Conservation (phyloP, 1,284 basidiomycete genomes). For the Kalmanozyma brasiliensis region DNA sequence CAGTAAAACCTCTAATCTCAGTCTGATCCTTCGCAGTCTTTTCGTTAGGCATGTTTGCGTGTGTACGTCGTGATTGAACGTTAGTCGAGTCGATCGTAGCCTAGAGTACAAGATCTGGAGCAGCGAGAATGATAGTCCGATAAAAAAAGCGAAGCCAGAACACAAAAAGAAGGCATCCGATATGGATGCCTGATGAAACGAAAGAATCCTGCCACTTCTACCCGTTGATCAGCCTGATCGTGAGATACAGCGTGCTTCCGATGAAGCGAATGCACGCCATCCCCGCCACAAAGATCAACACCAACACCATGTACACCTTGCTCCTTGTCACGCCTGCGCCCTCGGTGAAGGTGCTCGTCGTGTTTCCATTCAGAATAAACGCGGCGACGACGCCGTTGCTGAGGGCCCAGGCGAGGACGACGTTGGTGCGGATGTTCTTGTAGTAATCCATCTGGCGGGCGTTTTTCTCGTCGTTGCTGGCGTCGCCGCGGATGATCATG, state of each 20-base stretch:
- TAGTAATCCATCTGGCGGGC: conserved; percentile 68
- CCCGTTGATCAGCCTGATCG: conserved; percentile 55
- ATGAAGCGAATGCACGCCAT: conserved; percentile 63
- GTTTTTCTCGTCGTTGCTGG: conserved; percentile 61
- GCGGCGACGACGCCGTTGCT: conserved; percentile 73
- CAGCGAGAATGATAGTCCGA: background rate
- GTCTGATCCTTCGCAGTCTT: background rate
- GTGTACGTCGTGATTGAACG: too few relatives aligned
- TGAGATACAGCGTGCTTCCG: conserved; percentile 57
- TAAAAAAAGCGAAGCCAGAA: background rate
- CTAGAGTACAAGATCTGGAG: background rate
- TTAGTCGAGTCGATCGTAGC: background rate
- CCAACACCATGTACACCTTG: conserved; percentile 64
- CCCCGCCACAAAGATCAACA: conserved; percentile 63
- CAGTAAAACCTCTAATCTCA: too few relatives aligned
- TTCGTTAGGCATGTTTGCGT: too few relatives aligned
- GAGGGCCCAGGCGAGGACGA: conserved; percentile 84
- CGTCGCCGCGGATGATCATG: conserved; percentile 67
- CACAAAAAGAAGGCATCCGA: background rate
- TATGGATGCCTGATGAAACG: too few relatives aligned
- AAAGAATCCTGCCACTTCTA: background rate
- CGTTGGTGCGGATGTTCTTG: conserved; percentile 85
- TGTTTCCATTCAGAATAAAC: conserved; percentile 58
- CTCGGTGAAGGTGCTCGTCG: conserved; percentile 48
- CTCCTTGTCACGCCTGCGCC: conserved; percentile 48